phyloP scores from a whole-genome alignment of 2,329 filamentous ascomycete genomes.

The Paraphoma sp. region DNA sequence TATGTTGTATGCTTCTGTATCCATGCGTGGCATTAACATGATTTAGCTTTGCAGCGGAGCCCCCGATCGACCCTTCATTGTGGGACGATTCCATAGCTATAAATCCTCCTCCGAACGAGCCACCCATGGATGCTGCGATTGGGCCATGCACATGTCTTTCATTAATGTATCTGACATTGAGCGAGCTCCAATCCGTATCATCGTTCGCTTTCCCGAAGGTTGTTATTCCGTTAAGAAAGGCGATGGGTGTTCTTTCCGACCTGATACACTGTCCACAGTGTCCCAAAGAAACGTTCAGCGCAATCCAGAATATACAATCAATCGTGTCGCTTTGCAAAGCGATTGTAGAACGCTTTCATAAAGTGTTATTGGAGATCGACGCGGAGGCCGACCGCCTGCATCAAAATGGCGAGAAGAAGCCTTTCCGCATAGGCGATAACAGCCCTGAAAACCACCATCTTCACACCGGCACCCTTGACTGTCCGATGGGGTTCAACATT shows the following conservation, averaged over 20 bases:
- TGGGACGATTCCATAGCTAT: constrained; percentile 21
- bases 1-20: constrained; percentile 8
- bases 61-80: constrained; percentile 33
- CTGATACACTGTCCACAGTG: constrained; percentile 53
- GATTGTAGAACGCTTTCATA: constrained; percentile 51
- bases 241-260: constrained; percentile 48
- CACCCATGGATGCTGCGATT: constrained; percentile 1
- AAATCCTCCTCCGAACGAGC: not conserved
- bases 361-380: constrained; percentile 50
- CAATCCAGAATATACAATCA: constrained; percentile 54
- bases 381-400: constrained; percentile 45
- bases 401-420: constrained; percentile 44
- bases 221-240: constrained; percentile 50
- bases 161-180: constrained; percentile 54
- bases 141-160: constrained; percentile 53
- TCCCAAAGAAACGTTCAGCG: constrained; percentile 49
- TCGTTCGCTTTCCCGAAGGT: constrained; percentile 52
- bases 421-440: constrained; percentile 54
- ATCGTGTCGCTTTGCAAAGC: constrained; percentile 51
- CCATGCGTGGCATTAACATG: not conserved
- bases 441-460: constrained; percentile 47
- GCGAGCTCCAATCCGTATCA: constrained; percentile 48
- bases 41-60: constrained; percentile 17
- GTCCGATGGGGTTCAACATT: constrained; percentile 53
- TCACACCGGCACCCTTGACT: constrained; percentile 52